Evolutionary conservation across 2,329 filamentous ascomycete genomes (phyloP), one percentile per base, ranked within the genome.

Genomic region (Botrytis galanthina): DNA sequence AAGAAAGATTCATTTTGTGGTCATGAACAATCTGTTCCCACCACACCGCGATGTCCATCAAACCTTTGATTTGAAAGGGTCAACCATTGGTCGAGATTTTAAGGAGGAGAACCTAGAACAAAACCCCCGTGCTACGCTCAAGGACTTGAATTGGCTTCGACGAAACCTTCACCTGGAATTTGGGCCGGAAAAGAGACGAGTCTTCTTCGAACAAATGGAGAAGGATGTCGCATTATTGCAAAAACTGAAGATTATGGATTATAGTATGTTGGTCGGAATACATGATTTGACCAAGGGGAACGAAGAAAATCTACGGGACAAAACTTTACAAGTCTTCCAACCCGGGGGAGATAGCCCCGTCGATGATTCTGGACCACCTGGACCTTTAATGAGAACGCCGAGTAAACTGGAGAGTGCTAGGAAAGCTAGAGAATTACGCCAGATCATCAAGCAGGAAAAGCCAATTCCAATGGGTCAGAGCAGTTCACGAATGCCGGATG

Each of bases 11-110:
- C 96, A 99, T 83, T 99, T 99, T 79, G 96, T 99, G 74, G 95
- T 99, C 81, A 99, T 99, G 96, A 99, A 99, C 86, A 99, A 99
- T 82, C 88, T 99, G 26, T 99, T 99, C 80, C 96, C 96, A 20
- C 95, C 96, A 10, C 96, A 99, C 84, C 90, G 95, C 78, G 96
- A 99, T 82, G 98, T 99, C 75, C 96, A 99, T 84, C 91, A 94
- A 80, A 99, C 95, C 4, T 99, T 97, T 80, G 96, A 99, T 82
- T 83, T 99, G 78, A 99, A 99, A 84, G 96, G 96, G 14, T 98
- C 96, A 10, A 98, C 95, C 0, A 90, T 98, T 77, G 96, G 96
- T 22, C 90, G 96, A 80, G 94, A 98, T 82, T 95, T 96, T 82
- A 92, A 86, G 78, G 96, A 98, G 82, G 93, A 97, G 64, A 91